phyloP scores from a whole-genome alignment of 495 filamentous ascomycete genomes.

The Daldinia caldariorum region DNA sequence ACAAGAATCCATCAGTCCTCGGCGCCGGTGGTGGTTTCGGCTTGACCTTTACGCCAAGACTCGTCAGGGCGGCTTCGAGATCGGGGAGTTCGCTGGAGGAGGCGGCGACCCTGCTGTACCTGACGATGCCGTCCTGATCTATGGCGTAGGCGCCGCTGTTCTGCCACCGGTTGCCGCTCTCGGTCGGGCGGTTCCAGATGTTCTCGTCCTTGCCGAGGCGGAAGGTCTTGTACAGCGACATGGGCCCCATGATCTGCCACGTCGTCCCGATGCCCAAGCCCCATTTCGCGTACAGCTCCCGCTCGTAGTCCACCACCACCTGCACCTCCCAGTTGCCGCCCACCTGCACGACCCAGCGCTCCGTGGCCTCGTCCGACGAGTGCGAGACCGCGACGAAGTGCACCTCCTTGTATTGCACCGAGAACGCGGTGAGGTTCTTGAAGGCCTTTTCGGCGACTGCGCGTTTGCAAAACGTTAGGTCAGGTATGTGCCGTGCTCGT shows the following conservation, averaged over 20 bases:
- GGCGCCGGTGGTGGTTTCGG: constrained; percentile 36
- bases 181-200: constrained; percentile 64
- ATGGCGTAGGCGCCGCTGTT: constrained; percentile 65
- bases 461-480: neutral
- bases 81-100: constrained; percentile 57
- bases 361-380: constrained; percentile 58
- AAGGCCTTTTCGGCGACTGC: constrained; percentile 69
- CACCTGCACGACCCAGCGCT: constrained; percentile 62
- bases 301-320: constrained; percentile 63
- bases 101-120: constrained; percentile 55
- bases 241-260: constrained; percentile 62
- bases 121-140: constrained; percentile 59
- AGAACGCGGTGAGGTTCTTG: constrained; percentile 55
- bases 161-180: constrained; percentile 68
- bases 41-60: constrained; percentile 33
- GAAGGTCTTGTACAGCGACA: constrained; percentile 58
- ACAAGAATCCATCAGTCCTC: constrained; percentile 39
- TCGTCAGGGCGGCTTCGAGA: constrained; percentile 19
- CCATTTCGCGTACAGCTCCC: constrained; percentile 63
- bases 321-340: constrained; percentile 63
- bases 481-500: neutral
- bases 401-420: constrained; percentile 57
- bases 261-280: constrained; percentile 62
- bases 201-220: constrained; percentile 61
- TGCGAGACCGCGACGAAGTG: constrained; percentile 69